These are phyloP conservation scores for Pythium coloratum DNA, from an alignment of 352 stramenopile species.

Conservation along the genomic window DNA sequence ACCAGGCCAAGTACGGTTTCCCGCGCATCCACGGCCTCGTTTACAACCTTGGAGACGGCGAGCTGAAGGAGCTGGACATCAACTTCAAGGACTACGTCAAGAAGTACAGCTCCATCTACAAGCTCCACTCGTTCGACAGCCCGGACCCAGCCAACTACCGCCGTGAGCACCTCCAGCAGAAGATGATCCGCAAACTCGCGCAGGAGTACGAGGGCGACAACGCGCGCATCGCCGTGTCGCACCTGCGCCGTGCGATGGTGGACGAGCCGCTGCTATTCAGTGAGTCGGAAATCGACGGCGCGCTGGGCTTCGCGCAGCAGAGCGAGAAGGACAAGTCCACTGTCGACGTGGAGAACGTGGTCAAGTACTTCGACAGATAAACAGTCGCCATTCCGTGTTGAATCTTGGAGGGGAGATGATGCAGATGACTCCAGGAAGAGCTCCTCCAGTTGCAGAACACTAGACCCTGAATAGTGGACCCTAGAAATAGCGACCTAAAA, in stretches of 20 bases:
- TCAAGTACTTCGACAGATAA: slow-evolving; percentile 58
- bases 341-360: slow-evolving; percentile 64
- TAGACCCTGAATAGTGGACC: slow-evolving; percentile 11
- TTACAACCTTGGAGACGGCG: slow-evolving; percentile 78
- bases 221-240: slow-evolving; percentile 54
- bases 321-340: slow-evolving; percentile 31
- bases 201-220: slow-evolving; percentile 64
- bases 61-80: slow-evolving; percentile 86
- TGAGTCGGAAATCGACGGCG: slow-evolving; percentile 60
- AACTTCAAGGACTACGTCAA: slow-evolving; percentile 79
- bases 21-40: slow-evolving; percentile 88
- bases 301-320: slow-evolving; percentile 51
- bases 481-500: slow-evolving; percentile 1
- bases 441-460: background rate
- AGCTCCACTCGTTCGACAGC: slow-evolving; percentile 69
- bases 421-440: background rate
- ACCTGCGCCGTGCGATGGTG: slow-evolving; percentile 62
- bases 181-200: slow-evolving; percentile 66
- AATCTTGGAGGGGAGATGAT: background rate
- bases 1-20: slow-evolving; percentile 88
- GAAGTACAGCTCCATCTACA: slow-evolving; percentile 82
- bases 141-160: slow-evolving; percentile 40
- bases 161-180: slow-evolving; percentile 66
- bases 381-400: background rate
- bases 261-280: slow-evolving; percentile 83